Percentiles rank a stretch among this genome's conserved stretches.
Conservation (phyloP, 345 rosid species). For the Zanthoxylum bungeanum region DNA sequence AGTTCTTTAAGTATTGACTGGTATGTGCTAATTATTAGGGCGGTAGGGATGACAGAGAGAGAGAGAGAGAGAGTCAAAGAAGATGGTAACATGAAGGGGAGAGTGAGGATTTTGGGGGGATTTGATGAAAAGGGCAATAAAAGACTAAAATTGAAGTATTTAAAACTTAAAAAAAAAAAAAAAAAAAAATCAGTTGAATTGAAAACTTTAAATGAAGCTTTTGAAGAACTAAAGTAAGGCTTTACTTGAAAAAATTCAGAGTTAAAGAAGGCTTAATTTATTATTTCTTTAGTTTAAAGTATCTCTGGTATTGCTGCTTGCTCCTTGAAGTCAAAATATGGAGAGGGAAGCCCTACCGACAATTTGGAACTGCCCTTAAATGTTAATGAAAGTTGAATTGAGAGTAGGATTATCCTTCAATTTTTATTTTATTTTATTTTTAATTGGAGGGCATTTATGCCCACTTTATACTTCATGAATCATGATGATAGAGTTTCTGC, state of each 20-base stretch:
- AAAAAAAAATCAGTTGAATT: no score
- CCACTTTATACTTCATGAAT: neutral
- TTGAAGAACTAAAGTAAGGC: no score
- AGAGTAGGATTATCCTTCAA: neutral
- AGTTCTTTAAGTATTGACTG: no score
- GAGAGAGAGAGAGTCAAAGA: neutral
- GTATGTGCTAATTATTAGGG: neutral
- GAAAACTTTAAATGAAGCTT: no score
- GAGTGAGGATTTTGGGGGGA: neutral
- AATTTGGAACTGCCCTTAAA: neutral
- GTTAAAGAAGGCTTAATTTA: neutral
- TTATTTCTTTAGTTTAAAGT: neutral
- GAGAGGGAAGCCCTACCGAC: constrained; percentile 2
- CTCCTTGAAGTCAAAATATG: neutral
- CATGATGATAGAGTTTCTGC: neutral
- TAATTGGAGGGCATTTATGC: neutral
- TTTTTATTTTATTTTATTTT: neutral
- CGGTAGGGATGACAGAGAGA: neutral
- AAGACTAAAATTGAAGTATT: no score
- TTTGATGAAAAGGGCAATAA: no score
- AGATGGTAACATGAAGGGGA: neutral
- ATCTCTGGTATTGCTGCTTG: no score
- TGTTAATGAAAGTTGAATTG: neutral
- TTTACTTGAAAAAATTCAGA: no score
- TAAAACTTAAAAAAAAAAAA: no score